Evolutionary conservation across 352 stramenopile species (phyloP), one percentile per base, ranked within the genome.

Genomic region (Globisporangium cystogenes): DNA sequence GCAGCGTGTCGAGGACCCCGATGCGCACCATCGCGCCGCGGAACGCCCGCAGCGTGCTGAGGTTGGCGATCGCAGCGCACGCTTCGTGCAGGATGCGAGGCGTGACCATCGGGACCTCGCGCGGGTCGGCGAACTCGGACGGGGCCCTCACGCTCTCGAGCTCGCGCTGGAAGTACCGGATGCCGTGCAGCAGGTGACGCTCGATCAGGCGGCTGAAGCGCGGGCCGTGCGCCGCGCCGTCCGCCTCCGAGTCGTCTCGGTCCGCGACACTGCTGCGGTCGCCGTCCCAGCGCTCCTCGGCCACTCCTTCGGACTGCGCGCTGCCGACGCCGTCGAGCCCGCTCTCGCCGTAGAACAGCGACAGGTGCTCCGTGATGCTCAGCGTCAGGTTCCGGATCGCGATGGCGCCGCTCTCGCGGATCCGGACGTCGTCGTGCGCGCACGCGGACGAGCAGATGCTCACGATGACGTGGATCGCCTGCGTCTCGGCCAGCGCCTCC

Each of bases 381-480:
- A 90, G 57, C n/a, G 79, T 82, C 20, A 90, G 64, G 36, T 90
- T 90, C 7, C 79, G 71, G 26, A 90, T 87, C 0, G 73, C 57
- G 20, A 83, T 71, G 2, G 68, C 70, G 4, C 76, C 79, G 23
- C 74, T 83, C 21, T 80, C 73, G 3, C 74, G 72, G 29, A 88
- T 74, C 1, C 68, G 60, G 14, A 66, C 6, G 31, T 77, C 65
- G 1, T 10, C 33, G 1, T 27, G 27, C 0, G 56, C 51, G 14
- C 44, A 55, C 0, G 53, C 26, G 2, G 70, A 74, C 14, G 62
- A 62, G 50, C 76, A 90, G 21, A 87, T 82, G 35, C 64, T 75
- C 18, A 82, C 67, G 24, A 87, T 57, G 23, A 90, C 75, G 6
- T 84, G 63, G 21, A 88, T 74, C 0, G 68, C 75, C 45, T 88